Evolutionary conservation across 1,284 basidiomycete genomes (phyloP), one percentile per base, ranked within the genome.

Genomic region (Sporisorium scitamineum): DNA sequence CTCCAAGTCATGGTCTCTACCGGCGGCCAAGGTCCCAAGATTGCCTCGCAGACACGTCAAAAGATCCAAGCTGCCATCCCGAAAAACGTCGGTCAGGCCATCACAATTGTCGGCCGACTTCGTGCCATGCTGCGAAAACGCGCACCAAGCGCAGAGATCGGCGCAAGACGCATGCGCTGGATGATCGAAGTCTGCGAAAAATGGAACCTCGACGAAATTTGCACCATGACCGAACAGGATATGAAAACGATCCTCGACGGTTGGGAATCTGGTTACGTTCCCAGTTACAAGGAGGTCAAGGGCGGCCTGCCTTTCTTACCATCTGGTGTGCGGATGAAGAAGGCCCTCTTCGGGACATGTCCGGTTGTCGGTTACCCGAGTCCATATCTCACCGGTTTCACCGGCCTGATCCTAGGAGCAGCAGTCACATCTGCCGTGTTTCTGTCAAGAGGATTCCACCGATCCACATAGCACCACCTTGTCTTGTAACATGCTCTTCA

Each of bases 1-100:
- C 87, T 99, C 41, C 95, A 97, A 87, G 91, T 97, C 78, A 92
- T 98, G 92, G 92, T 99, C 47, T 96, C 94, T 10, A 99, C 97
- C 2, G 94, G 94, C 62, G 97, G 97, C 27, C 92, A 93, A 79
- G 94, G 94, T 5, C 97, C 97, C 9, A 92, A 94, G 84, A 89
- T 98, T 74, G 94, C 96, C 7, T 92, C 92, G 67, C 88, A 96
- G 78, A 90, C 98, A 51, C 90, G 92, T 67, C 88, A 89, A 74
- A 89, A 87, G 76, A 89, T 99, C 75, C 90, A 93, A 82, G 87
- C 87, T 3, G 88, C 89, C 18, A 86, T 99, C 47, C 92, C 94
- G 3, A 88, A 89, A 10, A 87, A 90, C 55, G 90, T 93, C 20
- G 95, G 93, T 34, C 89, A 89, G 52, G 93, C 94, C 1, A 93